Base-by-base conservation (phyloP, 805 yeast species). In the Starmerella powellii region DNA sequence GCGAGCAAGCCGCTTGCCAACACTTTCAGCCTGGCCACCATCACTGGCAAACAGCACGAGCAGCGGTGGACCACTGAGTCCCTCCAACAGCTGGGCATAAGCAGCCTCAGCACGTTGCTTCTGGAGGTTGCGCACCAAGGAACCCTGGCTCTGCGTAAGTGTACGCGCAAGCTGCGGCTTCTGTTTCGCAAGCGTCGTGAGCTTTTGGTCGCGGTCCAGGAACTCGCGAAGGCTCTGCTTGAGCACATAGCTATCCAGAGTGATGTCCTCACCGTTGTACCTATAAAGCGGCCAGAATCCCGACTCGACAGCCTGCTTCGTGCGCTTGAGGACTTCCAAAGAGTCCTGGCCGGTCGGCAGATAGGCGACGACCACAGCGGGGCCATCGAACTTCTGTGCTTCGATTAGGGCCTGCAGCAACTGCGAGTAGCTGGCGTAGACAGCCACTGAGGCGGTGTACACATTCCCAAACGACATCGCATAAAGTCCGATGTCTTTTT, bases 281-380 rank as follows among this genome's bases (percentile, higher is more conserved):
- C 95, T 72, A 66, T 87, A 88, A 48, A 88, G 70, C 37, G 97
- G 97, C 94, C 96, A 86, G 65, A 80, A 80, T n/a, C 97, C 97
- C 27, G 86, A 68, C 55, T 84, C 95, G 35, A 88, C 94, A 18
- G 95, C 88, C 48, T 65, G 66, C 62, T 88, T 88, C 27, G 96
- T 87, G 59, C 83, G 91, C 59, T 81, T 78, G 54, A 88, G 69
- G 34, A 87, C 75, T 20, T 76, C 72, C 51, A 88, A 65, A 31
- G 93, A 79, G 49, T 78, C 80, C 36, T 66, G 57, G n/a, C 45
- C 50, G 60, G 79, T 77, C 32, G 97, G 97, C 54, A 87, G 67
- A 60, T 87, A 86, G 3, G 95, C 96, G 52, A 88, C 71, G 29
- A 88, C 83, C 42, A 88, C 71, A 1, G 96, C 82, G 4, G 96